Base-by-base conservation (phyloP, 1,284 basidiomycete genomes). In the Leccinum angustisporum region DNA sequence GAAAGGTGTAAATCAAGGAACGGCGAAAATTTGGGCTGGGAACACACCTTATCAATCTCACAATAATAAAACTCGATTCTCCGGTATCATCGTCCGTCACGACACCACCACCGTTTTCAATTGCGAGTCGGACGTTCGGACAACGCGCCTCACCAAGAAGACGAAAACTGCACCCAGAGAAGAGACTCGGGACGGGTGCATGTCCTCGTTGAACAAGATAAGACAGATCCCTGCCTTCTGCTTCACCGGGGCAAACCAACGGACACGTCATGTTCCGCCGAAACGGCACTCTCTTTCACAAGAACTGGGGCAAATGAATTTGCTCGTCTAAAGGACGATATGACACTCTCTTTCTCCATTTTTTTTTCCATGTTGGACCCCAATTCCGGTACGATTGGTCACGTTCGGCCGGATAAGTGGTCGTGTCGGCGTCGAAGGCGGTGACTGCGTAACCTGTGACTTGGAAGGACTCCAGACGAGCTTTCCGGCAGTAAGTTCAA, bases 21-120 rank as follows among this genome's bases (percentile, higher is more conserved):
- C 5, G n/a, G 43, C 5, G 1, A 27, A 48, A 14, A 33, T 34
- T n/a, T 18, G 52, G n/a, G 30, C 16, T 18, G 7, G 46, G 43
- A 60, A 63, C 70, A 53, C 54, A 91, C 90, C 88, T 90, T 60
- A 86, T 84, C 18, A 93, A 75, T 60, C 91, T 78, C 7, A 91
- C 88, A 58, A 93, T 74, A 59, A 90, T 80, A 65, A 83, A 89
- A 72, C 87, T 84, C 1, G 83, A 83, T 14, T 81, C 81, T 16
- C 83, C 80, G 2, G 54, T 27, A 7, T 79, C 77, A n/a, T 77
- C 76, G 10, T 80, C 80, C 4, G 67, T 66, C 5, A 83, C 74
- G 5, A 65, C 65, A 3, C 87, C 90, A 0, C 87, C 87, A 56
- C 80, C 78, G n/a, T 79, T 75, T 67, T 86, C 81, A 31, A 92